Conservation (phyloP, 2,329 filamentous ascomycete genomes). For the Lecanicillium sp. region DNA sequence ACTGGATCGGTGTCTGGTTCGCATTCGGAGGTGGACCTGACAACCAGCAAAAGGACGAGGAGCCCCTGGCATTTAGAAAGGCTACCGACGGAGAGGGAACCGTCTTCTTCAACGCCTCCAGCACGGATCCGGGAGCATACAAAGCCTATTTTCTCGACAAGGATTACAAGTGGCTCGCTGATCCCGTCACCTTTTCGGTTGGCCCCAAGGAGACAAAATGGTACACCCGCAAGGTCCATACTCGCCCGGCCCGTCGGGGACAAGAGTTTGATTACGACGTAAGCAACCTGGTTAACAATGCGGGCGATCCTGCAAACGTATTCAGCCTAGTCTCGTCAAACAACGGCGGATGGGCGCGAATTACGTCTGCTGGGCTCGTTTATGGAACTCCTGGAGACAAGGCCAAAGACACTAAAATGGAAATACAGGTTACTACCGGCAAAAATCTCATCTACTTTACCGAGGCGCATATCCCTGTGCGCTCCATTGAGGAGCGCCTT, state of each 20-base stretch:
- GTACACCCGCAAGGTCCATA: conserved; percentile 18
- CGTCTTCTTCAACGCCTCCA: conserved; percentile 15
- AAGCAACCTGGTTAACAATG: conserved; percentile 21
- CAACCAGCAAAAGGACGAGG: conserved; percentile 18
- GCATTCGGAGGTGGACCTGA: conserved; percentile 24
- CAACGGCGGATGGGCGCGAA: conserved; percentile 21
- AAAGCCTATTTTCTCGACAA: conserved; percentile 27
- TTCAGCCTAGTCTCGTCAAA: conserved; percentile 18
- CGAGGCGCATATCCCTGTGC: conserved; percentile 23
- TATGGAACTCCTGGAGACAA: conserved; percentile 22
- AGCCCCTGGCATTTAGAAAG: conserved; percentile 25
- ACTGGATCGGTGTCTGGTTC: conserved; percentile 31
- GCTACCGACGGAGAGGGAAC: conserved; percentile 19
- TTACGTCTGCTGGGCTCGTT: conserved; percentile 23
- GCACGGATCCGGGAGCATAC: conserved; percentile 22
- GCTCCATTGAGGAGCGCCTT: conserved; percentile 15
- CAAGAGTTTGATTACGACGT: conserved; percentile 23
- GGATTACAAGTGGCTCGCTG: conserved; percentile 27
- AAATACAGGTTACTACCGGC: conserved; percentile 18
- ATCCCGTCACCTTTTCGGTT: conserved; percentile 22
- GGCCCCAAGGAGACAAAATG: conserved; percentile 6
- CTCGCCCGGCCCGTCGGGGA: conserved; percentile 25
- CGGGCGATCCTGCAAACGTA: conserved; percentile 13
- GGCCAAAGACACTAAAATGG: conserved; percentile 14
- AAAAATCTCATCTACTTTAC: conserved; percentile 15